Percentiles rank a stretch among this genome's conserved stretches.
Conservation (phyloP, 257 asterid genomes). For the Plantago elongata region DNA sequence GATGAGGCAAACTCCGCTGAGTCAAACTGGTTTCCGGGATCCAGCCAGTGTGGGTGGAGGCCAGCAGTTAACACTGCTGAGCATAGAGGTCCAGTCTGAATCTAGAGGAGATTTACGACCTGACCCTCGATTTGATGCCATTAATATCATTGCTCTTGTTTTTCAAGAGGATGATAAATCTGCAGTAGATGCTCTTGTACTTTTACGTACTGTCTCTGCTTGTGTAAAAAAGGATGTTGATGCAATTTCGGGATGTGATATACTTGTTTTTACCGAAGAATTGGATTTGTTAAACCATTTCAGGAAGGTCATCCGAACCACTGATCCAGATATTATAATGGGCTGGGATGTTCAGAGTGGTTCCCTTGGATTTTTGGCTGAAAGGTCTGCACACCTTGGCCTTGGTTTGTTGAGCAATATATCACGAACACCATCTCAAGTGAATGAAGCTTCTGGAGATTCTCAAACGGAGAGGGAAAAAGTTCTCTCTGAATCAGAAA, state of each 20-base stretch:
- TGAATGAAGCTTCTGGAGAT: slow-evolving; percentile 36
- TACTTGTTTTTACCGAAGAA: slow-evolving; percentile 57
- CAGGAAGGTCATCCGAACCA: slow-evolving; percentile 42
- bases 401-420: slow-evolving; percentile 64
- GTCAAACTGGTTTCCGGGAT: slow-evolving; percentile 87
- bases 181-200: slow-evolving; percentile 43
- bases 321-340: slow-evolving; percentile 81
- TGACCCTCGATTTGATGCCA: slow-evolving; percentile 90
- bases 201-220: slow-evolving; percentile 46
- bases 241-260: slow-evolving; percentile 55
- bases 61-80: slow-evolving; percentile 80
- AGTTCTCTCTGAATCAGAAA: slow-evolving; percentile 35
- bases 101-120: slow-evolving; percentile 90
- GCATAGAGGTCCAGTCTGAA: slow-evolving; percentile 86
- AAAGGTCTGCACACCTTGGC: slow-evolving; percentile 91
- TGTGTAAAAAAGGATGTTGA: slow-evolving; percentile 42
- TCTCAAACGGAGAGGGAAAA: slow-evolving; percentile 34
- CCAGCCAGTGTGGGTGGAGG: slow-evolving; percentile 86
- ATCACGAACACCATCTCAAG: slow-evolving; percentile 66
- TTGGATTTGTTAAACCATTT: slow-evolving; percentile 51
- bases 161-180: slow-evolving; percentile 71
- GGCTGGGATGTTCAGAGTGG: slow-evolving; percentile 98
- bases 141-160: slow-evolving; percentile 61
- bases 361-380: slow-evolving; percentile 95
- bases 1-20: slow-evolving; percentile 69